phyloP scores from a whole-genome alignment of 352 stramenopile genomes.

The Pythium vanterpoolii region DNA sequence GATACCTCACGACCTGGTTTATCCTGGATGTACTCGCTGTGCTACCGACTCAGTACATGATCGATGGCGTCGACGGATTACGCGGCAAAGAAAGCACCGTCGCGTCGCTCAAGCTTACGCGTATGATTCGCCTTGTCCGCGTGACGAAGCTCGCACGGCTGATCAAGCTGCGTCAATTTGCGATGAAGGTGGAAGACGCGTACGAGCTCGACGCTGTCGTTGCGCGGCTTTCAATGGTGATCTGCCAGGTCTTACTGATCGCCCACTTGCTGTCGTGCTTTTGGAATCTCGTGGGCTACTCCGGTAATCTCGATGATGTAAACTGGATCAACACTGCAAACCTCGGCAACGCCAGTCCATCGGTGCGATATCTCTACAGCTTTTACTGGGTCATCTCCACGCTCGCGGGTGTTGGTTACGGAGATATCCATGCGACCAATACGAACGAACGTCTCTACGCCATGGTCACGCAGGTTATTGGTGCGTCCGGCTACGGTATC shows the following conservation, averaged over 20 bases:
- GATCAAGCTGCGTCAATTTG: constrained; percentile 69
- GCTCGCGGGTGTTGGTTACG: constrained; percentile 77
- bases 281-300: constrained; percentile 70
- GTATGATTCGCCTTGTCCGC: constrained; percentile 58
- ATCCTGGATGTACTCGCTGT: constrained; percentile 45
- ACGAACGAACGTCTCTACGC: constrained; percentile 64
- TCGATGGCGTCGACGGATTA: constrained; percentile 15
- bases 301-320: constrained; percentile 24
- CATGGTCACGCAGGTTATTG: constrained; percentile 71
- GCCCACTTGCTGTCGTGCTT: constrained; percentile 77
- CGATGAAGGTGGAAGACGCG: constrained; percentile 64
- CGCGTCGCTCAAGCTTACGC: constrained; percentile 59
- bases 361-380: constrained; percentile 66
- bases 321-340: constrained; percentile 46
- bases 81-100: constrained; percentile 35
- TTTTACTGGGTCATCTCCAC: constrained; percentile 87
- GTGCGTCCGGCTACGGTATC: constrained; percentile 72
- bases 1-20: constrained; percentile 64
- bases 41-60: constrained; percentile 51
- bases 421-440: constrained; percentile 75
- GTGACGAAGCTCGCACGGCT: constrained; percentile 70
- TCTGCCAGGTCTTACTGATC: constrained; percentile 64
- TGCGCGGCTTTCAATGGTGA: constrained; percentile 54
- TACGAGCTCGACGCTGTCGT: constrained; percentile 66
- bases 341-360: constrained; percentile 25